Evolutionary conservation across 495 filamentous ascomycete species (phyloP).

Genomic region (Friedmanniomyces endolithicus): DNA sequence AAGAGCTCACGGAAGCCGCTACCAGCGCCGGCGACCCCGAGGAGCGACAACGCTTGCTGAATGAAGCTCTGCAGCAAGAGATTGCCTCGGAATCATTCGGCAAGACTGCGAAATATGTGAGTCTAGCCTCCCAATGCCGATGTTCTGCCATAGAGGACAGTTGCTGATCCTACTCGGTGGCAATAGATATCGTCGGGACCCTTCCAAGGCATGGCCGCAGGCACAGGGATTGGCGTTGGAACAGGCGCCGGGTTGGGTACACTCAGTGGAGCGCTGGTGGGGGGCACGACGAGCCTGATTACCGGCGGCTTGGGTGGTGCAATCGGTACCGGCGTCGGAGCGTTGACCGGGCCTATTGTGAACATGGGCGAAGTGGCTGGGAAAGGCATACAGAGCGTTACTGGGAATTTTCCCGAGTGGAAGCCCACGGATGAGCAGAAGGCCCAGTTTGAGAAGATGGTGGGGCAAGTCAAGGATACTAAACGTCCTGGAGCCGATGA

Average conservation of each 20-base stretch:
- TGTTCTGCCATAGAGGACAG: conserved; percentile 1
- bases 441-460: conserved; percentile 22
- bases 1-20: conserved; percentile 20
- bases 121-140: no score
- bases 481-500: conserved; percentile 17
- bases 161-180: no score
- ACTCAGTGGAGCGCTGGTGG: conserved; percentile 22
- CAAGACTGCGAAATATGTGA: conserved; percentile 22
- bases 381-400: conserved; percentile 10
- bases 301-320: conserved; percentile 20
- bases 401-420: conserved; percentile 22
- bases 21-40: conserved; percentile 23
- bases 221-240: not conserved
- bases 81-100: conserved; percentile 23
- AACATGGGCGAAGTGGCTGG: conserved; percentile 20
- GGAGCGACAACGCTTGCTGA: conserved; percentile 21
- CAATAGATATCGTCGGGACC: conserved; percentile 7
- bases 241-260: conserved; percentile 17
- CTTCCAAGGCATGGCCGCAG: conserved; percentile 17
- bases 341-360: conserved; percentile 17
- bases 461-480: conserved; percentile 13
- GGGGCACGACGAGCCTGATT: conserved; percentile 11
- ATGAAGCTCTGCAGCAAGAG: conserved; percentile 22
- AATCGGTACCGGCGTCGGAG: conserved; percentile 13
- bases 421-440: conserved; percentile 21